Conservation (phyloP, 768 basidiomycete genomes). For the Leccinum incarnatum region DNA sequence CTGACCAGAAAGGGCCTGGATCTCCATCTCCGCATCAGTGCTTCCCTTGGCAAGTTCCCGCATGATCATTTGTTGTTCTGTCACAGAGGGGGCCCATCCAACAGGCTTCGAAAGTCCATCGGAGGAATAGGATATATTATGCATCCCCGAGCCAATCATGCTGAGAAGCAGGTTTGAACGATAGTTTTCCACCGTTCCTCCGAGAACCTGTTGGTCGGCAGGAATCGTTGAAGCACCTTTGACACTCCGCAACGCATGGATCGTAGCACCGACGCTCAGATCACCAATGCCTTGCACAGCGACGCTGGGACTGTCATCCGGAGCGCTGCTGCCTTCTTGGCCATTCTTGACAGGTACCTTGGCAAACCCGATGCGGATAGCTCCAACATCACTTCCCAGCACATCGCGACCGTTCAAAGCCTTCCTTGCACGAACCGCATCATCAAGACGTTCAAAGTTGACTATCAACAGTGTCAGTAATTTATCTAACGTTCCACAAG, state of each 20-base stretch:
- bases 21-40: conserved; percentile 77
- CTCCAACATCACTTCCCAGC: conserved; percentile 93
- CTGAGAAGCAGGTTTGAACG: conserved; percentile 87
- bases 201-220: conserved; percentile 89
- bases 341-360: conserved; percentile 92
- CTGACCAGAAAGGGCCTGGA: conserved; percentile 83
- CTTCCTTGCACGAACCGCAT: conserved; percentile 93
- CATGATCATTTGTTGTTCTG: conserved; percentile 98
- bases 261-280: conserved; percentile 82
- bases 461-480: conserved; percentile 42
- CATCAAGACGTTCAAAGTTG: conserved; percentile 96
- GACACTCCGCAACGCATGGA: conserved; percentile 80
- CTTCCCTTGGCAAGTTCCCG: conserved; percentile 80
- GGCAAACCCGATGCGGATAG: conserved; percentile 95
- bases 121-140: conserved; percentile 50
- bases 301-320: conserved; percentile 62
- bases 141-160: conserved; percentile 78
- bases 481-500: not conserved
- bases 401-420: conserved; percentile 95
- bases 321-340: conserved; percentile 54
- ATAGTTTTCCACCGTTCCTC: conserved; percentile 92
- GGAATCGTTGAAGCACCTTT: conserved; percentile 92
- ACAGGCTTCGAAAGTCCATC: conserved; percentile 61
- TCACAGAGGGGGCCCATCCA: conserved; percentile 72
- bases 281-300: conserved; percentile 82